Evolutionary conservation across 495 filamentous ascomycete genomes (phyloP).

Genomic region (Penicillium ucsense): DNA sequence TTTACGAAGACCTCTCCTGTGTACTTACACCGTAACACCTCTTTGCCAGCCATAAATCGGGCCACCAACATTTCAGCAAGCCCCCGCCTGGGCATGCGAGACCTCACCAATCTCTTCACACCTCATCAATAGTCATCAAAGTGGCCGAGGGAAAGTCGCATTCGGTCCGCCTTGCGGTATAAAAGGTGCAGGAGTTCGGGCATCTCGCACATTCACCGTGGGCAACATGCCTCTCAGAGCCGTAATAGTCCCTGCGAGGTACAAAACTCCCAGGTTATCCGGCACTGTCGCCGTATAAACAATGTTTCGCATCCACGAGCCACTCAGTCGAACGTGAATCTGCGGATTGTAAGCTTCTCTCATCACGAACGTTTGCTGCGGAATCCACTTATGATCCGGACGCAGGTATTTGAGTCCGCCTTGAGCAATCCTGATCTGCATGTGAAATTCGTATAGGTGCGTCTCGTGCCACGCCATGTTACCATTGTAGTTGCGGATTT

Average conservation of each 20-base stretch:
- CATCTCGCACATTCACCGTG: not conserved
- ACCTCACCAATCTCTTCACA: no score
- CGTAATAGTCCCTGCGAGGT: not conserved
- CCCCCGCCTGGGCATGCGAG: no score
- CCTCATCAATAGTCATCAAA: not conserved
- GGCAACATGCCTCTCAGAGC: not conserved
- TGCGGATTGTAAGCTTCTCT: not conserved
- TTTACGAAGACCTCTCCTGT: no score
- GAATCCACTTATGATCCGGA: not conserved
- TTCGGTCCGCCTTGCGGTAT: not conserved
- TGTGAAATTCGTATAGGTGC: not conserved
- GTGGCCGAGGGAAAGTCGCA: not conserved
- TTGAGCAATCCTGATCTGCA: not conserved
- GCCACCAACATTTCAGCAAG: no score
- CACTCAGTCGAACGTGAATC: not conserved
- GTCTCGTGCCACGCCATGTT: not conserved
- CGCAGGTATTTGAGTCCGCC: not conserved
- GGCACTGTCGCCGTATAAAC: slow-evolving; percentile 4
- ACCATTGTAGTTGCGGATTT: not conserved
- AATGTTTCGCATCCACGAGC: slow-evolving; percentile 1
- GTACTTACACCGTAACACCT: no score
- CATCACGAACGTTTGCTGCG: not conserved
- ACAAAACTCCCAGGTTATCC: not conserved
- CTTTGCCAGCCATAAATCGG: no score
- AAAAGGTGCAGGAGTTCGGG: not conserved